Evolutionary conservation across 352 stramenopile species (phyloP), one percentile per base, ranked within the genome.

Genomic region (Phytophthora cactorum): DNA sequence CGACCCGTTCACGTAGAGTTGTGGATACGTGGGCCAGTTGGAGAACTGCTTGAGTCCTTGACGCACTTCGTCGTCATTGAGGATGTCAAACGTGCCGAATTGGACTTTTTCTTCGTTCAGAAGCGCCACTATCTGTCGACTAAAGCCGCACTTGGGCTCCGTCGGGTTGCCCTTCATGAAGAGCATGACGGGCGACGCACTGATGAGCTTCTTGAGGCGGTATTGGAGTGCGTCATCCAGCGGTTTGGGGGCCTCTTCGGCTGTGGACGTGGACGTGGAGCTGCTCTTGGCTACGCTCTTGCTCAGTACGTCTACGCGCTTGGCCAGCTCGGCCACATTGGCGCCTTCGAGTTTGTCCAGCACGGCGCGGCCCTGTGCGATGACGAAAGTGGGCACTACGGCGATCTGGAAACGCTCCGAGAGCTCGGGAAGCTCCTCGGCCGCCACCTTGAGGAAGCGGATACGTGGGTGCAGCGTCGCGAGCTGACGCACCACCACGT

Each of bases 81-180:
- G 79, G 65, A 99, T 99, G 78, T 99, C 93, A 64, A 99, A 99
- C 9, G 90, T 92, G 58, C 97, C 92, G 71, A 98, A 99, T 38
- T 92, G 82, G 59, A 98, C 96, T 50, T 91, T 89, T 45, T 95
- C 82, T 0, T 95, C 87, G 69, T 98, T 90, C 59, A 99, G 74
- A 39, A 99, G 79, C 61, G 89, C 90, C 0, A 99, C 91, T 32
- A 98, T 93, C 71, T 98, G 87, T 38, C 91, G 81, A 65, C 89
- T 98, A 77, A 99, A 99, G 45, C 97, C 97, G 72, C 98, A 99
- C 71, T 93, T 91, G 22, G 97, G 97, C 43, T 93, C 90, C 17
- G 79, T 97, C 3, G 97, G 97, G 10, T 94, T 96, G 55, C 98
- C 98, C 79, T 99, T 99, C 96, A 99, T 99, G 77, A 99, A 99